These are phyloP conservation scores for Euphorbia lathyris DNA, from an alignment of 345 rosid species.

Conservation along the genomic window DNA sequence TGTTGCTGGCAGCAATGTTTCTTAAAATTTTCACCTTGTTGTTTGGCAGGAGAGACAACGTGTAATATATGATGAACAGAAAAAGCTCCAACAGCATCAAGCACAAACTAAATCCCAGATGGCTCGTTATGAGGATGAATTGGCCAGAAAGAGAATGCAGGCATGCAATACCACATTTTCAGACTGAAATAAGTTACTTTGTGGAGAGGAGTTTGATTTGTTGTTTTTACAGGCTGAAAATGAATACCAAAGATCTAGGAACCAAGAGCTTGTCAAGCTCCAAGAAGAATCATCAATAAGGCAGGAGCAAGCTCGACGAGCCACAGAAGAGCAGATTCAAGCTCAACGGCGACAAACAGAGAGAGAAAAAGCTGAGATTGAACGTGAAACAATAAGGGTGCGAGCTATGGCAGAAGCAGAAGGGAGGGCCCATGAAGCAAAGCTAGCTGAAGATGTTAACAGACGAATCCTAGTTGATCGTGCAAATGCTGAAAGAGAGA, in stretches of 20 bases:
- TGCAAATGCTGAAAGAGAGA: conserved; percentile 97
- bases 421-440: conserved; percentile 96
- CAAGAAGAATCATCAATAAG: conserved; percentile 90
- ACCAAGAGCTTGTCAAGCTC: conserved; percentile 88
- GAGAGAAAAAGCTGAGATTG: conserved; percentile 98
- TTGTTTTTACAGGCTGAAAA: conserved; percentile 68
- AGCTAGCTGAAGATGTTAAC: conserved; percentile 92
- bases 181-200: conserved; percentile 12
- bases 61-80: conserved; percentile 88
- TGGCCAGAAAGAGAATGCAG: conserved; percentile 99
- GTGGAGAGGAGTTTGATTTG: conserved; percentile 18
- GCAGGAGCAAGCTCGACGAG: conserved; percentile 86
- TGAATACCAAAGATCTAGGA: conserved; percentile 82
- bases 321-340: conserved; percentile 96
- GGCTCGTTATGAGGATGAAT: conserved; percentile 91
- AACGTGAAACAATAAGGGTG: conserved; percentile 91
- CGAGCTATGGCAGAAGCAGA: conserved; percentile 98
- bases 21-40: not conserved
- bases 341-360: conserved; percentile 87
- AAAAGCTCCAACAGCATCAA: conserved; percentile 79
- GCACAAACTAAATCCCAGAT: conserved; percentile 92
- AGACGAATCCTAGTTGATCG: conserved; percentile 85
- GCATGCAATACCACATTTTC: conserved; percentile 35
- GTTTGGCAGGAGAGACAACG: conserved; percentile 77
- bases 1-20: conserved; percentile 5